Base-by-base conservation (phyloP, 768 basidiomycete genomes). In the Suillus lakei region DNA sequence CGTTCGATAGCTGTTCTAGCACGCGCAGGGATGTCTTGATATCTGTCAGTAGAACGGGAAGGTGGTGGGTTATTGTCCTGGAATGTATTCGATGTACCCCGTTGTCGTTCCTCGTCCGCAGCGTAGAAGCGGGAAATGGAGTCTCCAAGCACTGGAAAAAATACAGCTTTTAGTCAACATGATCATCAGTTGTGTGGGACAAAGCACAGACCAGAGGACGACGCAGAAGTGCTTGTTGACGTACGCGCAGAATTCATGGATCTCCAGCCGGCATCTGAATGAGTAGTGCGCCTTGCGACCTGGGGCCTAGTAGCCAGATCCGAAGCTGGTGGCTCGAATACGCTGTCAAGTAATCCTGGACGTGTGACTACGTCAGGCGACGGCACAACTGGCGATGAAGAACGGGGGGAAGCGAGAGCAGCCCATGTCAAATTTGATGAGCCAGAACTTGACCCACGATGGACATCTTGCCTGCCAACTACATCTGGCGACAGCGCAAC, bases 121-220 rank as follows among this genome's bases (percentile, higher is more conserved):
- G 9, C 18, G 4, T 59, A 59, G 39, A 59, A 28, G 39, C 5
- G 56, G 26, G 56, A 58, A 18, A 28, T 38, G 10, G 38, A 26
- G 5, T 43, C 58, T 28, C 21, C 18, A 41, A 59, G 39, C 26
- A 18, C 58, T 59, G 26, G 12, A 21, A 13, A 41, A 23, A 18
- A 18, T 12, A 18, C 41, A 39, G 18, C 38, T 15, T 21, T 58
- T 9, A 58, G 23, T 38, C 5, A 32, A 55, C 13, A 21, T 21
- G 3, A 41, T 59, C 26, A 28, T 59, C 26, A 21, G 1, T 28
- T 28, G 18, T 28, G 21, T 32, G 10, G 26, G 23, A 58, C 23
- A 58, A 2, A 39, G 5, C 26, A 59, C 56, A 26, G 18, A 59
- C 56, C 56, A 59, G 61, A 61, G 23, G 60, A 60, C 26, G 61